These are phyloP conservation scores for Jasminum sambac DNA, from an alignment of 257 asterid genomes.

Conservation along the genomic window DNA sequence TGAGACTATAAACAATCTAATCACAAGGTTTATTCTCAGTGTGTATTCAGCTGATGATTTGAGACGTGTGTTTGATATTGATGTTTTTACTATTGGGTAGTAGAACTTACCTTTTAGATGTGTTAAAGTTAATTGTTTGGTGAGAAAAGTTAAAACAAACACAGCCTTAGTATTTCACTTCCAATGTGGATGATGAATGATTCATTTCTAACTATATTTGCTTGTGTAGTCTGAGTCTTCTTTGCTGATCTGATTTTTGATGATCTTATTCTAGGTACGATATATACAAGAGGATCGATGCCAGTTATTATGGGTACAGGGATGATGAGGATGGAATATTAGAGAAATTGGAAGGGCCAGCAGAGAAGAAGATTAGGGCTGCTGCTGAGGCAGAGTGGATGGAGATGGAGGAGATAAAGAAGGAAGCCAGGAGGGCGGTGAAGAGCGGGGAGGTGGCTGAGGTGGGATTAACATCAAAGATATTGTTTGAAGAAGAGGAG, in stretches of 20 bases:
- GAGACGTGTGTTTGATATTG: no score
- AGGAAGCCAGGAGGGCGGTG: slow-evolving; percentile 83
- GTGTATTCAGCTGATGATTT: no score
- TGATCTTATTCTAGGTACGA: slow-evolving; percentile 63
- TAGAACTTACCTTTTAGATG: no score
- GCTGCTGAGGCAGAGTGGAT: slow-evolving; percentile 73
- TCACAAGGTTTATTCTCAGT: no score
- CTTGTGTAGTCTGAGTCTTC: neutral
- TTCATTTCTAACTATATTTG: slow-evolving; percentile 1
- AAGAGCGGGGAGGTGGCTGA: slow-evolving; percentile 92
- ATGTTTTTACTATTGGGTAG: no score
- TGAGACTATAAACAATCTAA: no score
- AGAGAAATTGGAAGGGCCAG: slow-evolving; percentile 77
- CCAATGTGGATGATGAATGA: neutral
- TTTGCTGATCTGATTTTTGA: slow-evolving; percentile 19
- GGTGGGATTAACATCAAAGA: slow-evolving; percentile 70
- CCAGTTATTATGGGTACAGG: slow-evolving; percentile 91
- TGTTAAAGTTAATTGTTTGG: neutral
- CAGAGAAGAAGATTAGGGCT: slow-evolving; percentile 72
- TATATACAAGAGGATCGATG: slow-evolving; percentile 89
- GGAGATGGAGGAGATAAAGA: slow-evolving; percentile 79
- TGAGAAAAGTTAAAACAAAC: neutral
- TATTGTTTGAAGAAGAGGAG: slow-evolving; percentile 85
- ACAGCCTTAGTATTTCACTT: no score
- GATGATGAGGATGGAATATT: slow-evolving; percentile 96